Percentiles rank a stretch among this genome's conserved stretches.
These are phyloP conservation scores for Beauveria sp. DNA, from an alignment of 2,329 filamentous ascomycete genomes.

Conservation along the genomic window DNA sequence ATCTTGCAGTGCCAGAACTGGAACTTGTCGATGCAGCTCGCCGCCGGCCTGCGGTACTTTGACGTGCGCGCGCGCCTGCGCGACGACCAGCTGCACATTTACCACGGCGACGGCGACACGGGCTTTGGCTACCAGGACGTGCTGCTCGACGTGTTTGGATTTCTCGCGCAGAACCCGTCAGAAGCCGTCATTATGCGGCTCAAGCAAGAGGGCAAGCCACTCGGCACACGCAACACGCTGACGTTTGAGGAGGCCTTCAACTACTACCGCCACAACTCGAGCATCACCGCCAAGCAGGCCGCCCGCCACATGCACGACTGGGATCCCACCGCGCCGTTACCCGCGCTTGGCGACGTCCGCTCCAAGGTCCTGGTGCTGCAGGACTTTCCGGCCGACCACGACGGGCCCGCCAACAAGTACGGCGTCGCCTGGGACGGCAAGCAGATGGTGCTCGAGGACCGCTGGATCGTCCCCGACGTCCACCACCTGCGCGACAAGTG, in stretches of 20 bases:
- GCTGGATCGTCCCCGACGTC: slow-evolving; percentile 36
- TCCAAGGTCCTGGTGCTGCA: slow-evolving; percentile 40
- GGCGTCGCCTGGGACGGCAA: slow-evolving; percentile 37
- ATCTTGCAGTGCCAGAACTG: slow-evolving; percentile 41
- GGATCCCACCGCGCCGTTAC: slow-evolving; percentile 26
- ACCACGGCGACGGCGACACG: slow-evolving; percentile 38
- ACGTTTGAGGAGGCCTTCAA: slow-evolving; percentile 41
- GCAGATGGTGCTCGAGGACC: slow-evolving; percentile 40
- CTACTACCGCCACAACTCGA: slow-evolving; percentile 28
- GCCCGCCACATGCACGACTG: slow-evolving; percentile 29
- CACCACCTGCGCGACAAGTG: slow-evolving; percentile 39
- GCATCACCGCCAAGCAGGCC: slow-evolving; percentile 28
- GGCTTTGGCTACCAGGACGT: slow-evolving; percentile 37
- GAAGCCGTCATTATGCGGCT: slow-evolving; percentile 43
- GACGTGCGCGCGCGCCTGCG: slow-evolving; percentile 40
- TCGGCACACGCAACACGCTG: slow-evolving; percentile 27
- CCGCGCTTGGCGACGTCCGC: slow-evolving; percentile 37
- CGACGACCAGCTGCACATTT: slow-evolving; percentile 37
- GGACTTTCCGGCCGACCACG: slow-evolving; percentile 31
- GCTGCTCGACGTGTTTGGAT: slow-evolving; percentile 35
- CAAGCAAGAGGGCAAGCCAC: slow-evolving; percentile 37
- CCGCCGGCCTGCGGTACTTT: slow-evolving; percentile 40
- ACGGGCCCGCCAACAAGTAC: slow-evolving; percentile 22
- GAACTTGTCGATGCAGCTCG: slow-evolving; percentile 36
- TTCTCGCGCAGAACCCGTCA: slow-evolving; percentile 36